Base-by-base conservation (phyloP, 495 filamentous ascomycete species). In the Lasiosphaeria miniovina region DNA sequence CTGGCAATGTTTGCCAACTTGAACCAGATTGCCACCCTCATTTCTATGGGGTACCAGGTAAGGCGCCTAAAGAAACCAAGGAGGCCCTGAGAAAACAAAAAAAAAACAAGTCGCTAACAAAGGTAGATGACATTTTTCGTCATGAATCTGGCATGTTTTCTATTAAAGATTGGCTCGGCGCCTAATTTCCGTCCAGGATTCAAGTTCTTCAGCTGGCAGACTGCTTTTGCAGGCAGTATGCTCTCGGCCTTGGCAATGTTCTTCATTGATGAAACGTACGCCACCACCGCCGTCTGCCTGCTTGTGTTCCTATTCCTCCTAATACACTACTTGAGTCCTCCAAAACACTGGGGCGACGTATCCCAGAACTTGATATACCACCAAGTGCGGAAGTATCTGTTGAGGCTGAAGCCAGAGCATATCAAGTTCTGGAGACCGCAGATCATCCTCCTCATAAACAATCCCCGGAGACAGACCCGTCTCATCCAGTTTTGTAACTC, bases 401-500 rank as follows among this genome's bases (percentile, higher is more conserved):
- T 96, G 49, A 83, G 91, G 32, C 77, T 96, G 9, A 87, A 86
- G 43, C 90, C 91, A 59, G 90, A 95, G 60, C 91, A 96, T 65
- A 91, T 96, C 70, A 96, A 96, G 65, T 94, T 93, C 68, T 95
- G 90, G 90, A 81, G 90, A 45, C 90, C 90, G 0, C 91, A 86
- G 61, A 93, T 96, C 57, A 78, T 96, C 46, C 78, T 96, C 0
- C 86, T 96, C 50, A 86, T 95, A 60, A 94, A 90, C 68, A 87
- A 92, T 60, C 85, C 92, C 9, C 82, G 91, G 8, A 80, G 80
- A 15, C 88, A 91, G 61, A 89, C 87, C 43, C 88, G 87, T 45
- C 82, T 96, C 58, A 90, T 96, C 6, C 90, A 93, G 49, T 96
- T 96, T 63, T 95, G 91, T 74, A 96, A 95, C 69, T 90, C 90